Evolutionary conservation across 1,284 basidiomycete species (phyloP).

Genomic region (Waitea zeae): DNA sequence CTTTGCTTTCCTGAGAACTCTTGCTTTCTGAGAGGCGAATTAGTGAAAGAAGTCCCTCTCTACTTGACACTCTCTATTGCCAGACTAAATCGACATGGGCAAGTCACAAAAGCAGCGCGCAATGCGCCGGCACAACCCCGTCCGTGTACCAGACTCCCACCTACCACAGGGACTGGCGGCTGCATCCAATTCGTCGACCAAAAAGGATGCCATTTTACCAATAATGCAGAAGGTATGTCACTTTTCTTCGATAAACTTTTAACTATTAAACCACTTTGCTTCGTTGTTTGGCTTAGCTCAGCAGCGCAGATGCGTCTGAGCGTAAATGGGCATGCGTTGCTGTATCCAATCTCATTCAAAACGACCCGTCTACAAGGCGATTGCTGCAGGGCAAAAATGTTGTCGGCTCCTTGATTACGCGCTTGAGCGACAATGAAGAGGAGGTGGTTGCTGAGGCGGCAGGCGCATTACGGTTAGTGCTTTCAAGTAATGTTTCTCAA

Average conservation of each 20-base stretch:
- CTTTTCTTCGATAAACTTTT: no score
- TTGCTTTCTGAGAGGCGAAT: no score
- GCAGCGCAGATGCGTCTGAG: slow-evolving; percentile 56
- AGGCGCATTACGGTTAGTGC: slow-evolving; percentile 59
- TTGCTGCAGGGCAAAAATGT: slow-evolving; percentile 83
- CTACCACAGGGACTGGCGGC: slow-evolving; percentile 61
- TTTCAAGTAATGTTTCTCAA: background rate
- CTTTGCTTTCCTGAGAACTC: no score
- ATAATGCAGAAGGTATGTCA: slow-evolving; percentile 68
- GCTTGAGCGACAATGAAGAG: slow-evolving; percentile 71
- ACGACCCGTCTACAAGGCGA: slow-evolving; percentile 74
- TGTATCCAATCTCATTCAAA: slow-evolving; percentile 78
- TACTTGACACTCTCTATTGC: no score
- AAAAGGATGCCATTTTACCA: slow-evolving; percentile 64
- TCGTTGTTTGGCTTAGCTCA: slow-evolving; percentile 29
- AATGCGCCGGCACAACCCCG: slow-evolving; percentile 75
- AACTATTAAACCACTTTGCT: background rate
- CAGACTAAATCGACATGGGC: slow-evolving; percentile 65
- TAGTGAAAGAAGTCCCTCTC: no score
- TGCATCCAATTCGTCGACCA: slow-evolving; percentile 52
- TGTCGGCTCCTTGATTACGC: slow-evolving; percentile 70
- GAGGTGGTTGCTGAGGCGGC: slow-evolving; percentile 78
- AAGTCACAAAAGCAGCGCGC: slow-evolving; percentile 75
- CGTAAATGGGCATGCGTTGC: slow-evolving; percentile 89
- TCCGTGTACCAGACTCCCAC: slow-evolving; percentile 83